phyloP scores from a whole-genome alignment of 805 yeast genomes.

The Sugiyamaella smithiae region DNA sequence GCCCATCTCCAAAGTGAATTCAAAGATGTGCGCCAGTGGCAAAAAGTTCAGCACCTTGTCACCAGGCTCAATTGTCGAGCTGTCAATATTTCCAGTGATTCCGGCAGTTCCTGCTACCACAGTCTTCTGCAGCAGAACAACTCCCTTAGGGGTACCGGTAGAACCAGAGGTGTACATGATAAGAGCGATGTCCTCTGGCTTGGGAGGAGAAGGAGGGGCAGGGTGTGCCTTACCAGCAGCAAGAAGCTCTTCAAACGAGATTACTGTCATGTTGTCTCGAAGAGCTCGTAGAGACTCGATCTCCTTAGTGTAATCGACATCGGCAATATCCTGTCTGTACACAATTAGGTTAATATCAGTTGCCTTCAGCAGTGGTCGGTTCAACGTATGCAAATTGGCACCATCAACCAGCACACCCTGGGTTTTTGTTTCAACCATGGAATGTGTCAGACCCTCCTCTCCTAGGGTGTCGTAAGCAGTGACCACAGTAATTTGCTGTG shows the following conservation, averaged over 20 bases:
- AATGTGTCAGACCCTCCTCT: slow-evolving; percentile 75
- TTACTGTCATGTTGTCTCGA: slow-evolving; percentile 75
- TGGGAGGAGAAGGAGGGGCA: slow-evolving; percentile 45
- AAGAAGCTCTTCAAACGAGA: slow-evolving; percentile 62
- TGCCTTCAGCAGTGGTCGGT: slow-evolving; percentile 69
- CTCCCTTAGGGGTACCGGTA: slow-evolving; percentile 85
- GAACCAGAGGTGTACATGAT: slow-evolving; percentile 89
- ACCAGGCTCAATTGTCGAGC: slow-evolving; percentile 45
- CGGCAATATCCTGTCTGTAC: slow-evolving; percentile 60
- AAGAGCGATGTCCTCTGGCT: slow-evolving; percentile 61
- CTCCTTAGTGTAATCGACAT: slow-evolving; percentile 57
- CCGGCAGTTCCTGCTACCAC: slow-evolving; percentile 88
- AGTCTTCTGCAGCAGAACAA: slow-evolving; percentile 61
- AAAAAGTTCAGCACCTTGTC: slow-evolving; percentile 85
- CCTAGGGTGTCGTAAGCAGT: slow-evolving; percentile 97
- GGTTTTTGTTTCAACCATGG: slow-evolving; percentile 78
- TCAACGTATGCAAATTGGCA: slow-evolving; percentile 59
- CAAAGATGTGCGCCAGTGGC: slow-evolving; percentile 96
- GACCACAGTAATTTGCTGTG: slow-evolving; percentile 81
- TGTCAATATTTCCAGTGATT: slow-evolving; percentile 59
- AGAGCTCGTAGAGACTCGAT: slow-evolving; percentile 54
- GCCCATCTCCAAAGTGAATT: slow-evolving; percentile 79
- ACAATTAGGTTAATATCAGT: slow-evolving; percentile 63
- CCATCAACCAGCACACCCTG: slow-evolving; percentile 82
- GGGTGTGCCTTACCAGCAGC: slow-evolving; percentile 58